Evolutionary conservation across 2,329 filamentous ascomycete species (phyloP), one percentile per base, ranked within the genome.

Genomic region (Trichoderma koningiopsis): DNA sequence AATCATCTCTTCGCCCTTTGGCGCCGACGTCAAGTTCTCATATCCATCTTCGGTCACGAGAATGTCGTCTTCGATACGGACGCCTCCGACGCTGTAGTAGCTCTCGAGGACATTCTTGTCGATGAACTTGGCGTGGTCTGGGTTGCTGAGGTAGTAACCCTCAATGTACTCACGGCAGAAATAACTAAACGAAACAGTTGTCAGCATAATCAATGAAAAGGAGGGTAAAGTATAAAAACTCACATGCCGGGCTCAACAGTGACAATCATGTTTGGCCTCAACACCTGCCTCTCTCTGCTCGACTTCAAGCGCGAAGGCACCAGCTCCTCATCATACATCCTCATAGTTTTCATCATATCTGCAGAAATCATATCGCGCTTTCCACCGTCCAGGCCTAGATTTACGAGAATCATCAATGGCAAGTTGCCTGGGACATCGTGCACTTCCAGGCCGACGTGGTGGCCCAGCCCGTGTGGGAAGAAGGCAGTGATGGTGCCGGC

Each of bases 41-140:
- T 89, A 89, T 0, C 94, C 94, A 29, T 87, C 83, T 71, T 91
- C 84, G 1, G 91, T 96, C 59, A 98, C 89, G 27, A 96, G 83
- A 49, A 98, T 86, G 78, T 95, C 92, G 76, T 98, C 94, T 81
- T 99, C 96, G 71, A 98, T 96, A 58, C 96, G 87, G 31, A 97
- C 93, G 40, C 96, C 96, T 19, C 95, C 96, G 0, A 98, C 90
- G 31, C 81, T 82, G 83, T 92, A 95, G 78, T 91, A 95, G 71
- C 82, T 83, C 70, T 89, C 88, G 60, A 96, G 80, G 5, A 90
- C 85, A 5, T 84, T 82, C 72, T 82, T 81, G 79, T 94, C 86
- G 75, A 96, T 90, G 74, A 87, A 92, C 70, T 84, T 83, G 49
- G 84, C 82, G 76, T 91, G 88, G 68, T 83, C 81, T 2, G 84